phyloP scores from a whole-genome alignment of 345 rosid genomes.

The Reutealis trisperma region DNA sequence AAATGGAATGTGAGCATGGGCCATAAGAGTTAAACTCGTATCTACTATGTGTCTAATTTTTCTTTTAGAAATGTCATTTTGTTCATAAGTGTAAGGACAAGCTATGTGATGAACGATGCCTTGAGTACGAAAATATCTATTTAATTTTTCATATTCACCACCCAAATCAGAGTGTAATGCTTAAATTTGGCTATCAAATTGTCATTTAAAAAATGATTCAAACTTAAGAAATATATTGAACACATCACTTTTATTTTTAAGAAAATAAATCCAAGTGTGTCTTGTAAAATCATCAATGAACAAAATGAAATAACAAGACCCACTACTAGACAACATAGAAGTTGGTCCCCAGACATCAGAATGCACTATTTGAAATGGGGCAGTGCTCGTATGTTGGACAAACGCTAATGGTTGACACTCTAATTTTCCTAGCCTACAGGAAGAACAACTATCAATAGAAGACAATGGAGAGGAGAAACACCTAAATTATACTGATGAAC shows the following conservation, averaged over 20 bases:
- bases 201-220: not conserved
- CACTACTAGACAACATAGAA: not conserved
- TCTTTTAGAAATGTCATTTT: not conserved
- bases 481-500: no score
- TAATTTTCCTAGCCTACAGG: no score
- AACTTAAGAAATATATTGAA: no score
- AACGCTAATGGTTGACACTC: no score
- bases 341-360: not conserved
- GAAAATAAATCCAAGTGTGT: not conserved
- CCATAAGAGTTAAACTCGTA: no score
- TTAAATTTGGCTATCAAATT: not conserved
- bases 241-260: no score
- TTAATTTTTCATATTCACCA: not conserved
- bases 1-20: not conserved
- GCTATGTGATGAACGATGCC: not conserved
- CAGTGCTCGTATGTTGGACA: no score
- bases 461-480: no score
- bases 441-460: no score
- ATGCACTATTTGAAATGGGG: not conserved
- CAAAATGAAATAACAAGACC: not conserved
- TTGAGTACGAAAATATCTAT: not conserved
- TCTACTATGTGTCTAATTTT: not conserved
- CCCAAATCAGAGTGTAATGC: not conserved
- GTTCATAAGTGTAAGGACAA: not conserved
- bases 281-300: not conserved